Percentiles rank a stretch among this genome's conserved stretches.
Evolutionary conservation across 352 stramenopile genomes (phyloP).

Genomic region (Aphanomyces astaci): DNA sequence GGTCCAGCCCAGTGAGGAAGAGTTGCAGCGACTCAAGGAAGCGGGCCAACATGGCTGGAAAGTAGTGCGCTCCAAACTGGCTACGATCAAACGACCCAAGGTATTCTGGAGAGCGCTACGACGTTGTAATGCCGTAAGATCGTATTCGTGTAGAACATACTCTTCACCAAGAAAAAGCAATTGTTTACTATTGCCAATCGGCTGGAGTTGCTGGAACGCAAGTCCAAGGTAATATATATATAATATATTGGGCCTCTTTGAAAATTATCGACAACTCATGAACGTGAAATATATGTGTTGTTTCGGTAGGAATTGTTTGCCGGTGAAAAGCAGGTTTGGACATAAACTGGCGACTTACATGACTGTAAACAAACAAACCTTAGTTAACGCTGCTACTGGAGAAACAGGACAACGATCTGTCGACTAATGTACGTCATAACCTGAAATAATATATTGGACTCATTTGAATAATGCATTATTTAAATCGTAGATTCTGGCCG

Average conservation of each 20-base stretch:
- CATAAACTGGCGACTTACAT: too few relatives aligned
- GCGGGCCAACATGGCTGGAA: not conserved
- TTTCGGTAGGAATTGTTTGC: constrained; percentile 14
- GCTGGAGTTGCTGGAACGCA: not conserved
- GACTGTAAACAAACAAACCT: not conserved
- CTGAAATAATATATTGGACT: not conserved
- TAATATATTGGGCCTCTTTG: too few relatives aligned
- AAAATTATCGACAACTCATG: too few relatives aligned
- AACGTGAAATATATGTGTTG: too few relatives aligned
- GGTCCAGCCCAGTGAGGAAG: not conserved
- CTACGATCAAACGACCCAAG: not conserved
- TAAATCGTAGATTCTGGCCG: not conserved
- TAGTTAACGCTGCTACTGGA: not conserved
- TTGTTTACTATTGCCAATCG: constrained; percentile 3
- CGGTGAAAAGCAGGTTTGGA: not conserved
- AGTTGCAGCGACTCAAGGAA: not conserved
- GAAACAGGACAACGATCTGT: not conserved
- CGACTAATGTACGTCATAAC: not conserved
- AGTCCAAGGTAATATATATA: constrained; percentile 18
- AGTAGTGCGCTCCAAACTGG: not conserved
- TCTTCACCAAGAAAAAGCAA: constrained; percentile 7
- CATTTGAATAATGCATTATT: too few relatives aligned
- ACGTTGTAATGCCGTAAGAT: not conserved
- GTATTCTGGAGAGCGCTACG: not conserved
- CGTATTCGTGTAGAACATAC: not conserved